A percentile compares a stretch with the other conserved stretches of the same genome.
Evolutionary conservation across 345 rosid species (phyloP).

Genomic region (Eucalyptus curtisii): DNA sequence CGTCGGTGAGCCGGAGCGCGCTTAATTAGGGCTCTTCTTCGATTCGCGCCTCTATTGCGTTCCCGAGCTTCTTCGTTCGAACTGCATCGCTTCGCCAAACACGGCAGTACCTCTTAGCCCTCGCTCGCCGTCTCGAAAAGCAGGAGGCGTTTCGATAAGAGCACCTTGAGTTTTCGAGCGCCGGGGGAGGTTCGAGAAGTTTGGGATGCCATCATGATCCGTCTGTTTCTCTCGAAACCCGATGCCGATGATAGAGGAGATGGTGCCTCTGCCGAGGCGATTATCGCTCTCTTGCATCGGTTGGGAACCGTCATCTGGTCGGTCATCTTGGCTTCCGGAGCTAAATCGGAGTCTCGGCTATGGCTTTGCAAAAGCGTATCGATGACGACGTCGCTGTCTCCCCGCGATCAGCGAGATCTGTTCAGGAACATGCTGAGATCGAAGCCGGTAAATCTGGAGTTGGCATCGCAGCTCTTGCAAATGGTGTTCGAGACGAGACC

Average conservation of each 20-base stretch:
- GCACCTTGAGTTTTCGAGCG: neutral
- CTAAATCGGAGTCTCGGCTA: constrained; percentile 74
- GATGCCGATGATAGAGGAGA: constrained; percentile 14
- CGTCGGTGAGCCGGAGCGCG: neutral
- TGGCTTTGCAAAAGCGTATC: constrained; percentile 70
- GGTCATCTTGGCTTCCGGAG: constrained; percentile 34
- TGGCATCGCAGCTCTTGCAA: constrained; percentile 54
- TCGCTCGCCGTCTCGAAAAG: neutral
- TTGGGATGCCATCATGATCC: constrained; percentile 13
- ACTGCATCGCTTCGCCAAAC: neutral
- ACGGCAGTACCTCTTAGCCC: neutral
- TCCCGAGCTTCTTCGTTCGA: neutral
- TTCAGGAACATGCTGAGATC: constrained; percentile 46
- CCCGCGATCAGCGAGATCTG: constrained; percentile 31
- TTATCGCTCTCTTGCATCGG: constrained; percentile 31
- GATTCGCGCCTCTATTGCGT: neutral
- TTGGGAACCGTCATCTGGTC: constrained; percentile 51
- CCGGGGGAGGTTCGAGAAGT: neutral
- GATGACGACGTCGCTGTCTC: constrained; percentile 16
- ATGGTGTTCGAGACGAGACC: constrained; percentile 52
- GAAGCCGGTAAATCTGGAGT: constrained; percentile 15
- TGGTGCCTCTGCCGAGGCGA: constrained; percentile 7
- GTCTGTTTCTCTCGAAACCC: constrained; percentile 39
- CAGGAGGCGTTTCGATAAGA: neutral
- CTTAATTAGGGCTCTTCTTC: neutral